Conservation (phyloP, 78 protist genomes). For the Capsaspora owczarzaki region DNA sequence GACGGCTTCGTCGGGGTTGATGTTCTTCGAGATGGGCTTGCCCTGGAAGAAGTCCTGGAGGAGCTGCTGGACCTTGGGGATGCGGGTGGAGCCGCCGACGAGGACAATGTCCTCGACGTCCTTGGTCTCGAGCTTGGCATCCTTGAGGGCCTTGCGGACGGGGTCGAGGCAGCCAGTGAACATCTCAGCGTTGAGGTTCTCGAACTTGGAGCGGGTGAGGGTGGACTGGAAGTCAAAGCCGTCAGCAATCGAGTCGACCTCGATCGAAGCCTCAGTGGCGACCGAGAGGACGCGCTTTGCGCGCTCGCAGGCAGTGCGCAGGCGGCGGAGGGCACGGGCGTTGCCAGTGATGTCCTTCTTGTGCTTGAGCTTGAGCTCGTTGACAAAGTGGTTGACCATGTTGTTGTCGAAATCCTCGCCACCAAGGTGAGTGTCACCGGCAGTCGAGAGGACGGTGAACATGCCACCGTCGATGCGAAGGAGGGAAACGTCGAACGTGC, state of each 20-base stretch:
- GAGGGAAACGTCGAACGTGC: slow-evolving; percentile 93
- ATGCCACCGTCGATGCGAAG: slow-evolving; percentile 86
- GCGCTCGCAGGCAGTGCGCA: slow-evolving; percentile 95
- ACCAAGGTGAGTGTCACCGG: slow-evolving; percentile 96
- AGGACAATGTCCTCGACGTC: slow-evolving; percentile 93
- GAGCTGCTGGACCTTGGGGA: slow-evolving; percentile 89
- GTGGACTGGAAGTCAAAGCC: slow-evolving; percentile 89
- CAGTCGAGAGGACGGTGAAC: slow-evolving; percentile 94
- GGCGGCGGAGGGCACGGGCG: slow-evolving; percentile 78
- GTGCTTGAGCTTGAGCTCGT: slow-evolving; percentile 81
- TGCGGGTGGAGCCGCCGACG: slow-evolving; percentile 97
- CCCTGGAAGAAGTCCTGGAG: slow-evolving; percentile 74
- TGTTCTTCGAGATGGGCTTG: slow-evolving; percentile 86
- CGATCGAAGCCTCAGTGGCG: slow-evolving; percentile 75
- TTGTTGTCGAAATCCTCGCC: slow-evolving; percentile 96
- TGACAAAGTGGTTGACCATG: slow-evolving; percentile 72
- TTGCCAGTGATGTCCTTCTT: slow-evolving; percentile 61
- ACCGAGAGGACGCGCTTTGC: slow-evolving; percentile 87
- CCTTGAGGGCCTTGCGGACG: slow-evolving; percentile 84
- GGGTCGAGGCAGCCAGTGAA: slow-evolving; percentile 86
- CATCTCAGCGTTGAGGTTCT: slow-evolving; percentile 84
- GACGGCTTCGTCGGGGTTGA: slow-evolving; percentile 99
- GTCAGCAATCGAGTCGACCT: slow-evolving; percentile 90
- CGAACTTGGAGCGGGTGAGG: slow-evolving; percentile 94
- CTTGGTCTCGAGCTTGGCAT: slow-evolving; percentile 64